Percentiles rank a stretch among this genome's conserved stretches.
phyloP scores from a whole-genome alignment of 2,329 filamentous ascomycete genomes.

The Plenodomus lindquistii region DNA sequence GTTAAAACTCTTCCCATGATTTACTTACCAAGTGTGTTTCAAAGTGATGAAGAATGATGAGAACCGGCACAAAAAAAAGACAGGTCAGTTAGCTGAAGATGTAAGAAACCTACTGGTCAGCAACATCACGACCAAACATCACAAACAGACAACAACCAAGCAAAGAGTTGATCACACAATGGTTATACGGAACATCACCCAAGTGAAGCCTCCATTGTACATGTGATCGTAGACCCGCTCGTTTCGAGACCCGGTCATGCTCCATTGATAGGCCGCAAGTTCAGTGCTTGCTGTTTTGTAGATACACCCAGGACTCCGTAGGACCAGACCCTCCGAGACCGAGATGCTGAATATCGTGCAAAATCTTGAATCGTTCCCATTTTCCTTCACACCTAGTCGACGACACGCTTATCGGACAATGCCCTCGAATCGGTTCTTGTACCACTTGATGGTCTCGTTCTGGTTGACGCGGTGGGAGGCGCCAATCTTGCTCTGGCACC shows the following conservation, averaged over 20 bases:
- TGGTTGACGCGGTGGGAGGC: slow-evolving; percentile 90
- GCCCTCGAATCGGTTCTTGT: slow-evolving; percentile 93
- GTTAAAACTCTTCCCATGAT: too few species aligned
- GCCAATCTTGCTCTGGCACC: slow-evolving; percentile 84
- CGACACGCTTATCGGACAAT: slow-evolving; percentile 85
- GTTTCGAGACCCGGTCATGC: slow-evolving; percentile 41
- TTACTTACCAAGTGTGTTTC: too few species aligned
- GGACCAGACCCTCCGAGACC: slow-evolving; percentile 43
- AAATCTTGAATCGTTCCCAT: slow-evolving; percentile 33
- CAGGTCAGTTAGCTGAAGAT: too few species aligned
- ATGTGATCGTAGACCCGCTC: slow-evolving; percentile 47
- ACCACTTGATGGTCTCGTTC: slow-evolving; percentile 97
- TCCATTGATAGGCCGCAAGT: slow-evolving; percentile 53
- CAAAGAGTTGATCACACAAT: slow-evolving; percentile 53
- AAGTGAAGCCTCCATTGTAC: slow-evolving; percentile 63
- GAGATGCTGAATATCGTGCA: slow-evolving; percentile 44
- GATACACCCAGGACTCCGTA: slow-evolving; percentile 47
- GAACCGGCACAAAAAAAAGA: too few species aligned
- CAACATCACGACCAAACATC: slow-evolving; percentile 17
- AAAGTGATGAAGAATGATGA: too few species aligned
- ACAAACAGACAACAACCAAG: slow-evolving; percentile 21
- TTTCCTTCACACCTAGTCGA: slow-evolving; percentile 18
- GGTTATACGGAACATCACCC: slow-evolving; percentile 62
- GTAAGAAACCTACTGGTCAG: too few species aligned
- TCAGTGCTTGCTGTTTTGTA: slow-evolving; percentile 46